Conservation (phyloP, 2,329 filamentous ascomycete species). For the Laburnicola sp. region DNA sequence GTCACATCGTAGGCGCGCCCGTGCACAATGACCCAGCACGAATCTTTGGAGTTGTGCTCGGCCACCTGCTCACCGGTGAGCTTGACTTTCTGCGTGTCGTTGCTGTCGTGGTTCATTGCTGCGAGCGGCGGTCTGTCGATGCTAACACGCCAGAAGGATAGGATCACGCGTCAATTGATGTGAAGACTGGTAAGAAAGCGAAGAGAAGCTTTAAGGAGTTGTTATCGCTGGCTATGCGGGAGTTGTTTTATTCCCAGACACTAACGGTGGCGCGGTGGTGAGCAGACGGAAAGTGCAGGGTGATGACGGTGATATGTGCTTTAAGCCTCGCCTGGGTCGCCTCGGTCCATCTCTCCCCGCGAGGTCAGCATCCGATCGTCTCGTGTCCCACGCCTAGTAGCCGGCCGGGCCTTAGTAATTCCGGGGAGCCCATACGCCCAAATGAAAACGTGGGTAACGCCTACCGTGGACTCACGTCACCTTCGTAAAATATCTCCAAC, state of each 20-base stretch:
- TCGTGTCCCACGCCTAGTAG: slow-evolving; percentile 4
- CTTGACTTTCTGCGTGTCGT: slow-evolving; percentile 47
- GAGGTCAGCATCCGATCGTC: slow-evolving; percentile 20
- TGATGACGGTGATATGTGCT: slow-evolving; percentile 34
- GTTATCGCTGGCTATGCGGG: background rate
- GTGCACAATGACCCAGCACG: slow-evolving; percentile 74
- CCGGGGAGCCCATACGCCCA: slow-evolving; percentile 14
- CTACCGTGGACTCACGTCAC: too few relatives aligned
- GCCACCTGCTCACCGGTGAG: slow-evolving; percentile 56
- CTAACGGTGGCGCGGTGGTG: slow-evolving; percentile 14
- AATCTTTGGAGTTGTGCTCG: slow-evolving; percentile 78
- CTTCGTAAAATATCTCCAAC: background rate
- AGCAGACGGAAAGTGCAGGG: slow-evolving; percentile 30
- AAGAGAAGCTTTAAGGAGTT: slow-evolving; percentile 1
- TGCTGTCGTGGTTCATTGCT: slow-evolving; percentile 51
- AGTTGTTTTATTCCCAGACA: slow-evolving; percentile 25
- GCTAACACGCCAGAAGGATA: slow-evolving; percentile 7
- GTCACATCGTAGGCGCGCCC: slow-evolving; percentile 69
- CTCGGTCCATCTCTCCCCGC: slow-evolving; percentile 39
- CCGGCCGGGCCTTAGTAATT: slow-evolving; percentile 21
- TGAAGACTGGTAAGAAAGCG: background rate
- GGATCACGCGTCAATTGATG: background rate
- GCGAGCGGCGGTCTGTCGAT: slow-evolving; percentile 13
- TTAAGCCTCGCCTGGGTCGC: slow-evolving; percentile 8
- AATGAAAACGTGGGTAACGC: background rate